Evolutionary conservation across 371 early-diverging fungal species (phyloP), one percentile per base, ranked within the genome.

Genomic region (Mycotypha africana): DNA sequence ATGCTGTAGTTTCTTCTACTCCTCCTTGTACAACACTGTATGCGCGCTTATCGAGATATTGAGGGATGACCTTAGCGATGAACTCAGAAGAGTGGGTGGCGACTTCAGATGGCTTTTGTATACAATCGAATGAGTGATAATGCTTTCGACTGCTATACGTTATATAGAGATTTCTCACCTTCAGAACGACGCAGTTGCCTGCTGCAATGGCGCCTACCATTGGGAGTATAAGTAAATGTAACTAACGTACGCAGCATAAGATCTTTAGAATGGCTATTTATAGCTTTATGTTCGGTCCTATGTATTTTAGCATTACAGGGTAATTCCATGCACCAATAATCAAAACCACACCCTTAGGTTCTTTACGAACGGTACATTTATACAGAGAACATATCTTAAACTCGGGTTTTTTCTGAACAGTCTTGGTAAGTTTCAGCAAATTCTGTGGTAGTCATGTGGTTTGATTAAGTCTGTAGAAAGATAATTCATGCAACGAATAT

Each of bases 271-370:
- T 23, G 16, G 11, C 14, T 31, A 6, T 25, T 10, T 30, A 20
- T 25, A 11, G 4, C 9, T 24, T 15, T 15, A 12, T 7, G n/a
- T 21, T 17, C 12, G 1, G 20, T 14, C 5, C 21, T 24, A 38
- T 12, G 26, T 38, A 34, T 28, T n/a, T 1, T 22, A 30, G 32
- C 17, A n/a, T 10, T 60, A 92, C 50, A 19, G 90, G 93, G 57
- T 87, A 93, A 60, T 95, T 95, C 97, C 95, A 94, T 6, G 95
- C 69, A 4, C 84, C 81, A 32, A 87, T 68, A 38, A 87, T 65
- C 16, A 86, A 53, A 21, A 84, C 89, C 1, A 82, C 72, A 16
- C 96, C 95, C 47, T 75, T 72, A 3, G 91, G 91, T 35, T 84
- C 85, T 28, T 75, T 70, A 44, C 78, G 68, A 30, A 85, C 55